Evolutionary conservation across 2,329 filamentous ascomycete genomes (phyloP).

Genomic region (Paecilomyces fulvus): DNA sequence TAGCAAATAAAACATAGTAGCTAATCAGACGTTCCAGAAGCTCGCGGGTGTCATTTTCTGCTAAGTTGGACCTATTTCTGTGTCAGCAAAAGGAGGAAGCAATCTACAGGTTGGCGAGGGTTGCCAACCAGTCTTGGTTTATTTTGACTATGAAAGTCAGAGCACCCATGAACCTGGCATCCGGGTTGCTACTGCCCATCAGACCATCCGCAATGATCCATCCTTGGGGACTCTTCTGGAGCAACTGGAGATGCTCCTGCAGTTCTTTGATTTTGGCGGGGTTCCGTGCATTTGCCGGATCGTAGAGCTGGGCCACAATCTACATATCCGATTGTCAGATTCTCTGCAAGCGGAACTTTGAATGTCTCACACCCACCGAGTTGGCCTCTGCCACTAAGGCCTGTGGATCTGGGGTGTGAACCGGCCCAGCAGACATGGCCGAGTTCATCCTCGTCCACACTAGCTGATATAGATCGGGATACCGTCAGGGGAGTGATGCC

Average conservation of each 20-base stretch:
- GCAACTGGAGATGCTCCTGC: constrained; percentile 66
- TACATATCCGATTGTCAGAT: constrained; percentile 8
- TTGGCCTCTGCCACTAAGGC: constrained; percentile 21
- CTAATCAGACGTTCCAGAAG: constrained; percentile 35
- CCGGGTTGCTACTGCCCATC: constrained; percentile 58
- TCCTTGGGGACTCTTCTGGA: constrained; percentile 72
- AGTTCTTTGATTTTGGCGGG: constrained; percentile 41
- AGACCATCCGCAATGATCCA: constrained; percentile 80
- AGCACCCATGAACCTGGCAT: constrained; percentile 85
- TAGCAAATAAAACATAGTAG: constrained; percentile 34
- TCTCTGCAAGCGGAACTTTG: neutral
- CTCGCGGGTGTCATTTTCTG: constrained; percentile 21
- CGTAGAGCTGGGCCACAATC: constrained; percentile 34
- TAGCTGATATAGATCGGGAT: constrained; percentile 10
- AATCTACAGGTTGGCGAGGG: neutral
- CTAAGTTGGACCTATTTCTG: constrained; percentile 26
- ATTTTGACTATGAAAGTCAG: constrained; percentile 90
- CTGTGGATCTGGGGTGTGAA: constrained; percentile 15
- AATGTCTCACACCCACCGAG: constrained; percentile 12
- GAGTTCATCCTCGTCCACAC: constrained; percentile 9
- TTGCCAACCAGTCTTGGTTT: constrained; percentile 67
- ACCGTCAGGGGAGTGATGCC: constrained; percentile 7
- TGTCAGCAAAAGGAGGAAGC: neutral
- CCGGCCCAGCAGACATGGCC: constrained; percentile 20
- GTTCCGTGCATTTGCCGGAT: constrained; percentile 37